A percentile compares a stretch with the other conserved stretches of the same genome.
phyloP scores from a whole-genome alignment of 2,329 filamentous ascomycete genomes.

The Sclerotiophoma versabilis region DNA sequence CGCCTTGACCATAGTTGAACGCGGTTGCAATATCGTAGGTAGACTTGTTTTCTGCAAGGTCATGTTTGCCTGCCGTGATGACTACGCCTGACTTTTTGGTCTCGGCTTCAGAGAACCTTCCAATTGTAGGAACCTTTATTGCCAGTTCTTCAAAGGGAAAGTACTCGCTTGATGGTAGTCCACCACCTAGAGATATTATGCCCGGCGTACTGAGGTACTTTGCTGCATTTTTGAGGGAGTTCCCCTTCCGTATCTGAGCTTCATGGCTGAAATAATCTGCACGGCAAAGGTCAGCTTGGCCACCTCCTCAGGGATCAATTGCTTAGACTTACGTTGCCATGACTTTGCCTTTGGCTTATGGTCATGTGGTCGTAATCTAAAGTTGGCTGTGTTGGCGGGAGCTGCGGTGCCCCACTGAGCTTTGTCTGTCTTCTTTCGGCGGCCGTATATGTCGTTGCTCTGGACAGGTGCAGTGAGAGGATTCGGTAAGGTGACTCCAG shows the following conservation, averaged over 20 bases:
- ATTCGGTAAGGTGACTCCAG: conserved; percentile 54
- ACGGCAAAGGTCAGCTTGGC: background rate
- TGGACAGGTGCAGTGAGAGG: conserved; percentile 60
- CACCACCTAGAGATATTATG: conserved; percentile 90
- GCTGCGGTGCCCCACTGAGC: conserved; percentile 79
- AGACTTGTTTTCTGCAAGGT: conserved; percentile 70
- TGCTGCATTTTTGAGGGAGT: conserved; percentile 82
- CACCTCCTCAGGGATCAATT: background rate
- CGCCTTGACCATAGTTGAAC: conserved; percentile 91
- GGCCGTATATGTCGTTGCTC: conserved; percentile 69
- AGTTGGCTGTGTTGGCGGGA: conserved; percentile 78
- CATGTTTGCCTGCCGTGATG: conserved; percentile 80
- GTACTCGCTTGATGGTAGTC: conserved; percentile 85
- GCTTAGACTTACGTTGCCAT: conserved; percentile 76
- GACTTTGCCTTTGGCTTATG: conserved; percentile 78
- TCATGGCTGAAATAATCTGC: conserved; percentile 54
- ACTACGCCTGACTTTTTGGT: conserved; percentile 66
- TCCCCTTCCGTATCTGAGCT: conserved; percentile 63
- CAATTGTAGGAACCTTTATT: conserved; percentile 74
- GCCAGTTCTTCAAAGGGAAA: conserved; percentile 87
- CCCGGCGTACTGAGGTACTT: conserved; percentile 79
- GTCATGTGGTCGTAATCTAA: conserved; percentile 69
- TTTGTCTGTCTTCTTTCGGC: conserved; percentile 74
- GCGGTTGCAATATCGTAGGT: conserved; percentile 81
- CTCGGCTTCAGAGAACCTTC: conserved; percentile 74